Conservation (phyloP, 1,284 basidiomycete genomes). For the Malassezia caprae region DNA sequence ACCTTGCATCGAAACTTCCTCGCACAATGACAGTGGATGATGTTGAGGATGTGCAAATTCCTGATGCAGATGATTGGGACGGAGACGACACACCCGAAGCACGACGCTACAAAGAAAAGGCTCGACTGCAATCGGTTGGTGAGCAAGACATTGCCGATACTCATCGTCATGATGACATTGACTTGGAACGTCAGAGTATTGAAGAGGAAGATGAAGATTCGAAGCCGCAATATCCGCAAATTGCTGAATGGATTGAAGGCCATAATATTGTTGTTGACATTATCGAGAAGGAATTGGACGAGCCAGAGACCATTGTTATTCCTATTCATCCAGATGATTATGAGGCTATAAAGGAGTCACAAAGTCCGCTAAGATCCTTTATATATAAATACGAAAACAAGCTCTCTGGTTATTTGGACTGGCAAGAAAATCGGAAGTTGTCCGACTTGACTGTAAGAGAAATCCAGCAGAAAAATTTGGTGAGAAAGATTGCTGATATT, state of each 20-base stretch:
- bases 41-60: not conserved
- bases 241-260: slow-evolving; percentile 42
- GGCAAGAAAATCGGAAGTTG: not conserved
- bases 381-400: slow-evolving; percentile 5
- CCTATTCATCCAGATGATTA: slow-evolving; percentile 29
- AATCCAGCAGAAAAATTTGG: not conserved
- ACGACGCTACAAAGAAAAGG: slow-evolving; percentile 20
- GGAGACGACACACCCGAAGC: slow-evolving; percentile 42
- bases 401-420: not conserved
- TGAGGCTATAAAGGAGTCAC: slow-evolving; percentile 19
- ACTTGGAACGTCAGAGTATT: not conserved
- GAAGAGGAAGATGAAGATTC: slow-evolving; percentile 7
- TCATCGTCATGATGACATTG: not conserved
- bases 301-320: slow-evolving; percentile 35
- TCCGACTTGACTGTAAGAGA: not conserved
- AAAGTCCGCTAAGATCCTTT: slow-evolving; percentile 19
- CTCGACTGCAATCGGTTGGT: slow-evolving; percentile 1
- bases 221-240: slow-evolving; percentile 25
- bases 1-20: not conserved
- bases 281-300: slow-evolving; percentile 26
- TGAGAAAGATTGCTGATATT: not conserved
- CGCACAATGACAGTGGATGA: slow-evolving; percentile 1
- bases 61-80: slow-evolving; percentile 29
- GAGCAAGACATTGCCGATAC: slow-evolving; percentile 14
- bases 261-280: slow-evolving; percentile 39